Evolutionary conservation across 495 filamentous ascomycete species (phyloP).

Genomic region (Aspergillus leporis): DNA sequence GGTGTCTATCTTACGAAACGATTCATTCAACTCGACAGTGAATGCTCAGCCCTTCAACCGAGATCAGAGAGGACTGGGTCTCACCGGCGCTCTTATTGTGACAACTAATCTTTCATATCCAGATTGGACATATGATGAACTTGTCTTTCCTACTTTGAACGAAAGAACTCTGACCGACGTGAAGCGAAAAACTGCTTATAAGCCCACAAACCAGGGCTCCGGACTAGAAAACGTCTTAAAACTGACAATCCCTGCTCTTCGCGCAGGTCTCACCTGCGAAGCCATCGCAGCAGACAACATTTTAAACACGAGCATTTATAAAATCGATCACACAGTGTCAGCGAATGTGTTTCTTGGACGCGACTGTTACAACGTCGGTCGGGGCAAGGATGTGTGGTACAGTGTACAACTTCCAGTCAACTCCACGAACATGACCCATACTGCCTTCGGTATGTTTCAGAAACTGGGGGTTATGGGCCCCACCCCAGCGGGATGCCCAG

Average conservation of each 20-base stretch:
- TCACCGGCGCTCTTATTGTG: conserved; percentile 7
- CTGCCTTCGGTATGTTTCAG: background rate
- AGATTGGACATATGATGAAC: conserved; percentile 21
- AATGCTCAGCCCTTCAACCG: background rate
- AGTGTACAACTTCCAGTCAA: background rate
- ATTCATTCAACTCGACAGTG: conserved; percentile 9
- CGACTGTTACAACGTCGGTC: background rate
- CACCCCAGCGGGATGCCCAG: background rate
- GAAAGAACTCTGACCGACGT: conserved; percentile 1
- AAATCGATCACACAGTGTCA: background rate
- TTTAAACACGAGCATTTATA: background rate
- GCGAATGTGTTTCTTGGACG: background rate
- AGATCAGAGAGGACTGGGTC: background rate
- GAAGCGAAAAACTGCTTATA: background rate
- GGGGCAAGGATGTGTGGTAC: background rate
- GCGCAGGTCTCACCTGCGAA: conserved; percentile 8
- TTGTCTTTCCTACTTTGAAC: conserved; percentile 12
- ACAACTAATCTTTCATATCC: conserved; percentile 18
- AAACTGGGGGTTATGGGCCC: background rate
- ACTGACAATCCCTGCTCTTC: conserved; percentile 11
- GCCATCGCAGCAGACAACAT: background rate
- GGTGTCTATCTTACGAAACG: conserved; percentile 4
- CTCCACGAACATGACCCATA: background rate
- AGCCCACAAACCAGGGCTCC: background rate
- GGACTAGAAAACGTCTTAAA: background rate